Base-by-base conservation (phyloP, 2,329 filamentous ascomycete species). In the Fusarium sp. region DNA sequence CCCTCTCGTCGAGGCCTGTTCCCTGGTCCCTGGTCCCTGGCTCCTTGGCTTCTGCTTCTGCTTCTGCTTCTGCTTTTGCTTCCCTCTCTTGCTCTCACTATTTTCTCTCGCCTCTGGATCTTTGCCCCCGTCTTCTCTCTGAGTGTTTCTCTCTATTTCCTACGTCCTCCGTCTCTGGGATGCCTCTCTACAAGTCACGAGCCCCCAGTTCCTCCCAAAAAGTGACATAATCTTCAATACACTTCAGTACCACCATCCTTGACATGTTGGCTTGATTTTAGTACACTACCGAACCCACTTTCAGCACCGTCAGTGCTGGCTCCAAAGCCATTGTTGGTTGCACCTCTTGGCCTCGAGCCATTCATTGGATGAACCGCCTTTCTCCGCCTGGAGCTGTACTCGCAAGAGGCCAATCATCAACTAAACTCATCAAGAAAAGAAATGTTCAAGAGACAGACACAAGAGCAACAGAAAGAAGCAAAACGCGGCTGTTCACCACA, bases 351-450 rank as follows among this genome's bases (percentile, higher is more conserved):
- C 42, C 36, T 61, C 26, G 6, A 58, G 54, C 40, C 20, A 46
- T 49, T 40, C 49, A 67, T 67, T 69, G 65, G 65, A 34, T 49
- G 28, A 26, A 40, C 42, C 55, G 6, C 22, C 34, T 10, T 33
- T 42, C 50, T 57, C 24, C 42, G 26, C 33, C 26, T 17, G 20
- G 15, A 34, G 24, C 42, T 58, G 24, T 28, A n/a, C 15, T 18
- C 22, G 17, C 39, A 15, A 24, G 13, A 43, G 42, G n/a, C 56
- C 54, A 65, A 54, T 56, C 40, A 55, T 33, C 42, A 39, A 50
- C 38, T 42, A 28, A 44, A 33, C 22, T 17, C 45, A 49, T 20
- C 28, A 33, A 52, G 34, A 53, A 20, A 55, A 15, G n/a, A 45
- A 44, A 44, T 14, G 2, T 17, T 14, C 20, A 34, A 48, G 22